These are phyloP conservation scores for Clonostachys byssicola DNA, from an alignment of 2,329 filamentous ascomycete genomes.

Conservation along the genomic window DNA sequence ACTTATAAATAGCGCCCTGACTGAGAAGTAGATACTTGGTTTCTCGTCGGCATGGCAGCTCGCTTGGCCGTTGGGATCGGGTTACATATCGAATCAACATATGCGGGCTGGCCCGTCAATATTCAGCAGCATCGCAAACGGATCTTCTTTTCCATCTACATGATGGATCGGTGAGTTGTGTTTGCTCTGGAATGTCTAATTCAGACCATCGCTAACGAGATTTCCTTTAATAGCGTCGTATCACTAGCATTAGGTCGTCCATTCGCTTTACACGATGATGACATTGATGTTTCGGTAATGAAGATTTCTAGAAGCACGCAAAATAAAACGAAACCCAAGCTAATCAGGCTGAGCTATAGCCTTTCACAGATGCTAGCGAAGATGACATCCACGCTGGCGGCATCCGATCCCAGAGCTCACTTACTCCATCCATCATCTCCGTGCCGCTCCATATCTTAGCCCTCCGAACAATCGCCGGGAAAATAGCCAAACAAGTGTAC, in stretches of 20 bases:
- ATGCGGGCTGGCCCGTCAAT: slow-evolving; percentile 21
- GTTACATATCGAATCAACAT: slow-evolving; percentile 27
- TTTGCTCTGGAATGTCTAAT: neutral
- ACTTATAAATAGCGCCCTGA: neutral
- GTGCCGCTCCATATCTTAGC: slow-evolving; percentile 35
- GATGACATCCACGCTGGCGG: slow-evolving; percentile 18
- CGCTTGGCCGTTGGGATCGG: slow-evolving; percentile 37
- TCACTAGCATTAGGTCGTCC: slow-evolving; percentile 37
- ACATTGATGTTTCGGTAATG: slow-evolving; percentile 32
- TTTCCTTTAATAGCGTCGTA: slow-evolving; percentile 25
- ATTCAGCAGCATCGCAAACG: slow-evolving; percentile 30
- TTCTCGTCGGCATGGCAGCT: slow-evolving; percentile 35
- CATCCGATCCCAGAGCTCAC: slow-evolving; percentile 10
- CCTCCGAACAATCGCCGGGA: slow-evolving; percentile 32
- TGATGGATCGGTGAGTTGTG: slow-evolving; percentile 35
- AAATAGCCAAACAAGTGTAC: slow-evolving; percentile 31
- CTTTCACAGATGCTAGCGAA: slow-evolving; percentile 28
- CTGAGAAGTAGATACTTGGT: slow-evolving; percentile 32
- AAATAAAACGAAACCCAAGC: neutral
- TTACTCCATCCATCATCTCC: slow-evolving; percentile 27
- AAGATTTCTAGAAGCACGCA: neutral
- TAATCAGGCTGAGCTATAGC: slow-evolving; percentile 11
- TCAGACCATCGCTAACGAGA: neutral
- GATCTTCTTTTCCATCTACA: slow-evolving; percentile 40
- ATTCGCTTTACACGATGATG: slow-evolving; percentile 39